Percentiles rank a stretch among this genome's conserved stretches.
These are phyloP conservation scores for Phytophthora crassamura DNA, from an alignment of 352 stramenopile genomes.

Conservation along the genomic window DNA sequence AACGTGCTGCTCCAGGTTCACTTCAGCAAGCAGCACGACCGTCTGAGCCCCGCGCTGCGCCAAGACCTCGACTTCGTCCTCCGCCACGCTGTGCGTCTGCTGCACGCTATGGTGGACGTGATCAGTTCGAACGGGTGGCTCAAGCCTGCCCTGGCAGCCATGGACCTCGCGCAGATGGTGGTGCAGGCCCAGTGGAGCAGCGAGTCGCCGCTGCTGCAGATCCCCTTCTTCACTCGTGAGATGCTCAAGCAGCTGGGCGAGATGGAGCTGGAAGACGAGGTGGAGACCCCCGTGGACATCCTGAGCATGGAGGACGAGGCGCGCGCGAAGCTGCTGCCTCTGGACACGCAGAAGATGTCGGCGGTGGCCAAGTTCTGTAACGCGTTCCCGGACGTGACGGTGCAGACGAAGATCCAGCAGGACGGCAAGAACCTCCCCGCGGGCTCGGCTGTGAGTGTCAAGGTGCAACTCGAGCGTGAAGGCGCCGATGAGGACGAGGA, in stretches of 20 bases:
- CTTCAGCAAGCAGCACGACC: conserved; percentile 94
- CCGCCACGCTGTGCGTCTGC: conserved; percentile 91
- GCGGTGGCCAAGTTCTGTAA: conserved; percentile 99
- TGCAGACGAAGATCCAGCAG: conserved; percentile 94
- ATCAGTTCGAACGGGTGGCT: conserved; percentile 99
- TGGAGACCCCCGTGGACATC: conserved; percentile 87
- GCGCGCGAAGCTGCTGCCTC: conserved; percentile 88
- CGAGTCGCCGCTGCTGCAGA: conserved; percentile 96
- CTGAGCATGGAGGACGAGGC: conserved; percentile 95
- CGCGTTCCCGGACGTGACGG: conserved; percentile 98
- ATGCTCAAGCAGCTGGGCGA: conserved; percentile 68
- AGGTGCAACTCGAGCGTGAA: conserved; percentile 92
- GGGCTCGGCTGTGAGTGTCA: conserved; percentile 91
- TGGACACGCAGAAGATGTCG: conserved; percentile 91
- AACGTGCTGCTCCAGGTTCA: conserved; percentile 98
- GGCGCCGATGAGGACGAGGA: conserved; percentile 94
- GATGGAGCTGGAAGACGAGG: conserved; percentile 71
- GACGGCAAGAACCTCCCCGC: conserved; percentile 90
- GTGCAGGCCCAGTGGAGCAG: conserved; percentile 99
- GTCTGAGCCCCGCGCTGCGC: conserved; percentile 92
- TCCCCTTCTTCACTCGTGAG: conserved; percentile 96
- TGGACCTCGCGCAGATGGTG: conserved; percentile 99
- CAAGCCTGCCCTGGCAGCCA: conserved; percentile 97
- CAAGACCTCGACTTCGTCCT: conserved; percentile 94
- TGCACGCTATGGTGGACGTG: conserved; percentile 99